These are phyloP conservation scores for Tricholoma matsutake DNA, from an alignment of 768 basidiomycete genomes.

Conservation along the genomic window DNA sequence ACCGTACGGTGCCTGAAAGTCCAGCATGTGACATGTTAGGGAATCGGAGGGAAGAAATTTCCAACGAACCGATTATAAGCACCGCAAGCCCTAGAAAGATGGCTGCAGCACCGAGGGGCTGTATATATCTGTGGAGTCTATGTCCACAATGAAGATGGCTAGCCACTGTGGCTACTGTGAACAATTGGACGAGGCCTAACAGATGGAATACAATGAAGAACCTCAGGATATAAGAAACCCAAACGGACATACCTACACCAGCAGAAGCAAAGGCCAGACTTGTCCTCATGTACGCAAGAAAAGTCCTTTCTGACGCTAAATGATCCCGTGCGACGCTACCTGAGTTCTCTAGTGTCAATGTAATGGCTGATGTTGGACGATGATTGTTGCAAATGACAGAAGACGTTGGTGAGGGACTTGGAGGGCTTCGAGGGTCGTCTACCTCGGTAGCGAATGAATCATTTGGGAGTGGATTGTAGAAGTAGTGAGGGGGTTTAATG, in stretches of 20 bases:
- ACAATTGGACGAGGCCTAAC: constrained; percentile 21
- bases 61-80: constrained; percentile 17
- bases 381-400: background rate
- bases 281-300: constrained; percentile 52
- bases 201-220: background rate
- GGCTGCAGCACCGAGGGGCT: constrained; percentile 19
- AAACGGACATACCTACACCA: constrained; percentile 34
- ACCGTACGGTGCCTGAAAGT: constrained; percentile 16
- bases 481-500: background rate
- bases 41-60: background rate
- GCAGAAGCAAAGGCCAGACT: constrained; percentile 49
- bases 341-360: constrained; percentile 39
- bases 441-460: background rate
- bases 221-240: background rate
- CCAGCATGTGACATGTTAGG: background rate
- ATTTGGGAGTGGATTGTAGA: background rate
- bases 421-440: background rate
- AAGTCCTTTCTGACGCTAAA: constrained; percentile 50
- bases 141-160: constrained; percentile 8
- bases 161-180: constrained; percentile 17
- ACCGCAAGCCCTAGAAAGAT: constrained; percentile 18
- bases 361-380: constrained; percentile 4
- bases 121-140: constrained; percentile 20
- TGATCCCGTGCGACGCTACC: constrained; percentile 55
- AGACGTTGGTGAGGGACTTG: background rate